Evolutionary conservation across 306 rosid species (phyloP).

Genomic region (Begonia fuchsioides): DNA sequence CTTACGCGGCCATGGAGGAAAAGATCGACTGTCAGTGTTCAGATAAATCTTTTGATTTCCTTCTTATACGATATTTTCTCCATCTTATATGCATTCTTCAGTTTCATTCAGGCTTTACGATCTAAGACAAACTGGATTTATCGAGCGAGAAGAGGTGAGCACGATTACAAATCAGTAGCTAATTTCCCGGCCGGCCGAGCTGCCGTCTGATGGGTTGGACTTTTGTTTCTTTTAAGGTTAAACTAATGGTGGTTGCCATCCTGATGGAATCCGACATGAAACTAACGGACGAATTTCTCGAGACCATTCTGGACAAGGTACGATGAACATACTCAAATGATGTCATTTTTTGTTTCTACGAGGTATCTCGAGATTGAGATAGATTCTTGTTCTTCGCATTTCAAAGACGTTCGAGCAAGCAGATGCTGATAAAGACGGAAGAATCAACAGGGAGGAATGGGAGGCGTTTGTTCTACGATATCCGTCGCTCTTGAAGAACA

Average conservation of each 20-base stretch:
- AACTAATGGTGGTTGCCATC: slow-evolving; percentile 69
- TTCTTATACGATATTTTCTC: slow-evolving; percentile 5
- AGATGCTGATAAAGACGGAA: slow-evolving; percentile 61
- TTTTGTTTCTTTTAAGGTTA: slow-evolving; percentile 33
- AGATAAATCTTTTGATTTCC: slow-evolving; percentile 5
- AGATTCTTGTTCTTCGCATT: too few relatives aligned
- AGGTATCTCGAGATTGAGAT: too few relatives aligned
- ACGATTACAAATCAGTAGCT: too few relatives aligned
- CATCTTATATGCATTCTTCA: slow-evolving; percentile 18
- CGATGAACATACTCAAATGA: slow-evolving; percentile 4
- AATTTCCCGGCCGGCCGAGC: too few relatives aligned
- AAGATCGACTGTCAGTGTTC: slow-evolving; percentile 61
- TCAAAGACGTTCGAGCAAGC: slow-evolving; percentile 61
- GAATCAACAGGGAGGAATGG: slow-evolving; percentile 71
- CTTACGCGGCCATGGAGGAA: slow-evolving; percentile 47
- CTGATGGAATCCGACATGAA: slow-evolving; percentile 49
- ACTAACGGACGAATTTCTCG: slow-evolving; percentile 63
- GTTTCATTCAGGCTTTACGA: slow-evolving; percentile 81
- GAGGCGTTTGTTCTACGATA: slow-evolving; percentile 35
- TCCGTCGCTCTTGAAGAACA: slow-evolving; percentile 59
- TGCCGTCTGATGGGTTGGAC: too few relatives aligned
- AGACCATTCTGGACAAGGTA: slow-evolving; percentile 65
- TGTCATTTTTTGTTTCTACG: too few relatives aligned
- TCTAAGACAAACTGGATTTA: slow-evolving; percentile 65
- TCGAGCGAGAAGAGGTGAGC: slow-evolving; percentile 78